Base-by-base conservation (phyloP, 1,284 basidiomycete genomes). In the Pseudozyma hubeiensis region DNA sequence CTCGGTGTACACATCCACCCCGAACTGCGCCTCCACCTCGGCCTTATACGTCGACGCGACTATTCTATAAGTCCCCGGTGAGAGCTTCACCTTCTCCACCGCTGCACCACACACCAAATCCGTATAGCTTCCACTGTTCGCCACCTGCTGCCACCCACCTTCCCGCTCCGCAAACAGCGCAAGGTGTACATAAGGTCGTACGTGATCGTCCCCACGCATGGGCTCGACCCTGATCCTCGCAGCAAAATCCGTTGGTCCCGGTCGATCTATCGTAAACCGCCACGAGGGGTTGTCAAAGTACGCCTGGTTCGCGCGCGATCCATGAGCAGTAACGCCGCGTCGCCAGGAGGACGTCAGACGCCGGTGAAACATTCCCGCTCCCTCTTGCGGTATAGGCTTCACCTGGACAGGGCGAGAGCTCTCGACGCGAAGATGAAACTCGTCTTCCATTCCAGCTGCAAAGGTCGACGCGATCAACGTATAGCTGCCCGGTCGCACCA, bases 301-400 rank as follows among this genome's bases (percentile, higher is more conserved):
- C 14, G 83, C 85, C 10, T 88, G 87, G 59, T 88, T 89, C 53
- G 88, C 88, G 0, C 91, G 91, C 11, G 90, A 87, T 8, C 93
- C 92, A 5, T 86, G 90, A 1, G 91, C 89, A 0, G 86, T 88
- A 16, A 80, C 81, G 16, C 87, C 86, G 90, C 91, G 91, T 58
- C 9, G 45, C 62, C 62, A 44, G 9, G 16, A 13, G 30, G 91
- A 92, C 19, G 86, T 87, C 4, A 92, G 74, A 0, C 87, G 83
- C 67, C 92, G 90, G 34, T 86, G 86, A 81, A 91, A 96, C 93
- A 97, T 93, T 0, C 94, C 94, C 0, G 93, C 93, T 0, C 93
- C 94, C 85, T 97, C 94, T 58, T 90, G 89, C 0, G 88, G 85
- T 7, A 88, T 85, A 0, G 82, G 64, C 8, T 78, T 57, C 7